These are phyloP conservation scores for Benincasa hispida DNA, from an alignment of 306 rosid species.

Conservation along the genomic window DNA sequence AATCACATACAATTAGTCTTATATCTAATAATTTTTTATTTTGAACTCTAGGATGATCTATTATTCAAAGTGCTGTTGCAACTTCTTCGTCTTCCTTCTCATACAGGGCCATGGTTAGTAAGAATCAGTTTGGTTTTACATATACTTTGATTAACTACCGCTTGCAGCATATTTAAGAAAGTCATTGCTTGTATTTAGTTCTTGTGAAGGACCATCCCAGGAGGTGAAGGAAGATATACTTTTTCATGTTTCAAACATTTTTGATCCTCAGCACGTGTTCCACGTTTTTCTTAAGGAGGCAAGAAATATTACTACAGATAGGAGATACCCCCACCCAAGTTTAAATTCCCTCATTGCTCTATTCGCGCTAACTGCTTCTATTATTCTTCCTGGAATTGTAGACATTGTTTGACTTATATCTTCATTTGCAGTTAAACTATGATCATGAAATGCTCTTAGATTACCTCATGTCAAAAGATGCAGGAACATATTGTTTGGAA, in stretches of 20 bases:
- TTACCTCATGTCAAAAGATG: constrained; percentile 82
- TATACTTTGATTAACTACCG: background rate
- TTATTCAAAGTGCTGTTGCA: constrained; percentile 73
- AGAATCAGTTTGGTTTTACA: constrained; percentile 5
- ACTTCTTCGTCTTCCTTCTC: constrained; percentile 38
- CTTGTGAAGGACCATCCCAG: constrained; percentile 20
- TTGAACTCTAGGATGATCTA: constrained; percentile 70
- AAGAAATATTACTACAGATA: background rate
- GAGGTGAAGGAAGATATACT: constrained; percentile 31
- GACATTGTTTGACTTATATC: constrained; percentile 6
- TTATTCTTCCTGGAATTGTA: background rate
- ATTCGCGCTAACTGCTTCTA: background rate
- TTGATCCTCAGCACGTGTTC: constrained; percentile 58
- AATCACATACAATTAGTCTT: background rate
- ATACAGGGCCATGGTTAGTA: constrained; percentile 42
- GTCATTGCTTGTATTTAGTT: constrained; percentile 10
- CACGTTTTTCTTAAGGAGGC: constrained; percentile 76
- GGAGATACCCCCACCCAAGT: background rate
- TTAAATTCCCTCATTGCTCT: background rate
- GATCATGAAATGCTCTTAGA: constrained; percentile 90
- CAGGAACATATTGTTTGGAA: constrained; percentile 72
- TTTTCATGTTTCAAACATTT: constrained; percentile 39
- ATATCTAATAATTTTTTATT: background rate
- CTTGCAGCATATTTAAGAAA: background rate
- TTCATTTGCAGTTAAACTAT: constrained; percentile 65